phyloP scores from a whole-genome alignment of 805 yeast species.

The Monosporozyma solicola region DNA sequence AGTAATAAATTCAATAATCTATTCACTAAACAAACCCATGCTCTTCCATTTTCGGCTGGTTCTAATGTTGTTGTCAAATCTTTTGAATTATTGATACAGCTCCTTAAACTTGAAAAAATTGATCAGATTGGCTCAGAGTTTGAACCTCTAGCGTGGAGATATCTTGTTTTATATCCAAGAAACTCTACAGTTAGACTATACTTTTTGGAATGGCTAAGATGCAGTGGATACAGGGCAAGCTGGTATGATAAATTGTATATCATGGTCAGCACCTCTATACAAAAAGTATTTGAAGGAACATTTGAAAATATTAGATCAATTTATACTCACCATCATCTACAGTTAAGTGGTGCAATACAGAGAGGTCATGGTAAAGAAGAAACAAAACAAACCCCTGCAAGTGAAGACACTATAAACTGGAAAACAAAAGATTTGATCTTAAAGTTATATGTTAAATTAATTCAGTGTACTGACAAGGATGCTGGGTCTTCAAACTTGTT shows the following conservation, averaged over 20 bases:
- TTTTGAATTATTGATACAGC: constrained; percentile 48
- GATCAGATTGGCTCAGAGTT: constrained; percentile 37
- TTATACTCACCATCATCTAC: background rate
- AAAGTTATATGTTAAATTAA: background rate
- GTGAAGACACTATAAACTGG: background rate
- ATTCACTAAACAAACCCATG: constrained; percentile 31
- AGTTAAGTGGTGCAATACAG: background rate
- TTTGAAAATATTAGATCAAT: constrained; percentile 34
- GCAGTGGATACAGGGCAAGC: constrained; percentile 33
- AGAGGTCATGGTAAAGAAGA: constrained; percentile 21
- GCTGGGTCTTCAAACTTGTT: background rate
- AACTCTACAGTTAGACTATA: constrained; percentile 38
- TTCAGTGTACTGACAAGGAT: constrained; percentile 24
- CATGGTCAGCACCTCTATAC: constrained; percentile 39
- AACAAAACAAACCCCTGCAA: constrained; percentile 39
- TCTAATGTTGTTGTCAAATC: constrained; percentile 35
- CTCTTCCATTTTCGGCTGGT: constrained; percentile 41
- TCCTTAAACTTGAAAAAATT: constrained; percentile 46
- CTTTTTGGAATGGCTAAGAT: constrained; percentile 53
- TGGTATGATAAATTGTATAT: constrained; percentile 55
- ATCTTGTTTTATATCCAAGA: constrained; percentile 37
- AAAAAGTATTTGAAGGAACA: constrained; percentile 34
- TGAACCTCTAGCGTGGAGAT: constrained; percentile 54
- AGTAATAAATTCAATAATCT: constrained; percentile 10
- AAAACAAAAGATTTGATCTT: background rate